Evolutionary conservation across 2,329 filamentous ascomycete genomes (phyloP).

Genomic region (Acrodontium crateriforme): DNA sequence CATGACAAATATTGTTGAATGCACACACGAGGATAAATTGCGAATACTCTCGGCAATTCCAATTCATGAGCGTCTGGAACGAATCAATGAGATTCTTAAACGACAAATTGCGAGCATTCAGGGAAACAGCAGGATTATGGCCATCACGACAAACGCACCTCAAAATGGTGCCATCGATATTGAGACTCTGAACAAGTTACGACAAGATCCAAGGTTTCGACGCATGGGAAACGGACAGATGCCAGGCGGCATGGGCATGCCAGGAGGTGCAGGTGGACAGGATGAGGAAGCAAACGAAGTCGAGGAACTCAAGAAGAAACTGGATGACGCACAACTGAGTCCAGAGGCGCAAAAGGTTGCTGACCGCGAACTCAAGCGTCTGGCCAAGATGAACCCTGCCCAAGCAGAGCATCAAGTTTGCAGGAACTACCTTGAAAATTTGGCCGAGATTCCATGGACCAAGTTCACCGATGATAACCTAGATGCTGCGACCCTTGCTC

Average conservation of each 20-base stretch:
- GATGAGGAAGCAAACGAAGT: constrained; percentile 81
- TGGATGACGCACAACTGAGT: constrained; percentile 68
- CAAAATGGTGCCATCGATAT: constrained; percentile 27
- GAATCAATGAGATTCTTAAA: constrained; percentile 70
- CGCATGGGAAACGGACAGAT: constrained; percentile 18
- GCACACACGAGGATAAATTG: constrained; percentile 81
- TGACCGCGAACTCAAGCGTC: constrained; percentile 69
- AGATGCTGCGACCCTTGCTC: constrained; percentile 61
- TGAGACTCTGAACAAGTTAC: constrained; percentile 29
- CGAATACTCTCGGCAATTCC: constrained; percentile 70
- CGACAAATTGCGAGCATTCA: constrained; percentile 74
- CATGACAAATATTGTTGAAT: constrained; percentile 85
- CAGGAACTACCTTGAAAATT: constrained; percentile 82
- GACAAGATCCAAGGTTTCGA: constrained; percentile 28
- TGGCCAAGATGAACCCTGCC: constrained; percentile 91
- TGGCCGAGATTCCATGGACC: constrained; percentile 89
- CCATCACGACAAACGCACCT: constrained; percentile 46
- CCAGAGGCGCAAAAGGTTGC: constrained; percentile 83
- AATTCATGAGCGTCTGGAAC: constrained; percentile 62
- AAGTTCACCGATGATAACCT: constrained; percentile 73
- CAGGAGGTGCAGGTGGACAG: constrained; percentile 39
- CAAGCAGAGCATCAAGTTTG: constrained; percentile 94
- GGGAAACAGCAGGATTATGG: constrained; percentile 72
- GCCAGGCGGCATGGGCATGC: constrained; percentile 15
- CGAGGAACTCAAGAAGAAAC: constrained; percentile 77